These are phyloP conservation scores for Acanthamoeba lenticulata DNA, from an alignment of 208 protist species.

Conservation along the genomic window DNA sequence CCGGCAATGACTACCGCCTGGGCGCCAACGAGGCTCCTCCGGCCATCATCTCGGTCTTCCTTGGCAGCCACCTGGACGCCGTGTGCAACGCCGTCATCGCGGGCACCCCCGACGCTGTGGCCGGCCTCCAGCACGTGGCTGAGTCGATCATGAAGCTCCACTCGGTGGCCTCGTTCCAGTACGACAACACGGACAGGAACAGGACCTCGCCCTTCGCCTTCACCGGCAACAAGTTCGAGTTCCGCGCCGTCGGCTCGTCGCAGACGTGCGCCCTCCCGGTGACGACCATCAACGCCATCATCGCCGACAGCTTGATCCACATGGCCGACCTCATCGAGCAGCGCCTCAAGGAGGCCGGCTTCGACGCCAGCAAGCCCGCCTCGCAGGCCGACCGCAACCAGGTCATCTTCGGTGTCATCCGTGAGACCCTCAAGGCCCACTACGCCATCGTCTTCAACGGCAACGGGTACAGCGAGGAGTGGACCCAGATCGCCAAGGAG, in stretches of 20 bases:
- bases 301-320: conserved; percentile 84
- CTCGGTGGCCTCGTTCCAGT: conserved; percentile 73
- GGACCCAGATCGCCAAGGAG: conserved; percentile 79
- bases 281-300: conserved; percentile 88
- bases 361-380: background rate
- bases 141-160: conserved; percentile 71
- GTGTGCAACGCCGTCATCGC: conserved; percentile 24
- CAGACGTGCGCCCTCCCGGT: conserved; percentile 85
- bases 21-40: conserved; percentile 91
- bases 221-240: conserved; percentile 91
- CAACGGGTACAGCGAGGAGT: conserved; percentile 86
- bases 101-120: conserved; percentile 17
- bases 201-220: conserved; percentile 92
- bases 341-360: conserved; percentile 46
- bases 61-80: conserved; percentile 83
- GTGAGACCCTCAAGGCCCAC: conserved; percentile 79
- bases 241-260: conserved; percentile 89
- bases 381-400: background rate
- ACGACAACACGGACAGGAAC: conserved; percentile 89
- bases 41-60: conserved; percentile 90
- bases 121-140: background rate
- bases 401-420: conserved; percentile 75
- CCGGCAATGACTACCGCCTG: conserved; percentile 90
- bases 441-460: conserved; percentile 86
- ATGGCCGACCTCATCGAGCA: conserved; percentile 81